Percentiles rank a stretch among this genome's conserved stretches.
These are phyloP conservation scores for Russula abietina DNA, from an alignment of 768 basidiomycete species.

Conservation along the genomic window DNA sequence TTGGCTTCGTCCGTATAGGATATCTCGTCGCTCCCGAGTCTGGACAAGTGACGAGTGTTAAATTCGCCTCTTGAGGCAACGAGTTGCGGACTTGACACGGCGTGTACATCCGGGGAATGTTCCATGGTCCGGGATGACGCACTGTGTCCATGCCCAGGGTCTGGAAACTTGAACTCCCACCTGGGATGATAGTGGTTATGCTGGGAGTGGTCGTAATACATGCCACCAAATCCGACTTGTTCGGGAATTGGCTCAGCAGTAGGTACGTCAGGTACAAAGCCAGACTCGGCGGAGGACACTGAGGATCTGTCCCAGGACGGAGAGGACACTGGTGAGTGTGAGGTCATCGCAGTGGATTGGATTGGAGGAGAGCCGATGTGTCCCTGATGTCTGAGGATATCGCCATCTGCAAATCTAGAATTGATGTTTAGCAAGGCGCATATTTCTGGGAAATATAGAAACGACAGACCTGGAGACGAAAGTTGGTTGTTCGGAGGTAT, in stretches of 20 bases:
- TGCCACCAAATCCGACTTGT: conserved; percentile 2
- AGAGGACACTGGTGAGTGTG: conserved; percentile 1
- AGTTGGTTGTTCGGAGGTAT: not conserved
- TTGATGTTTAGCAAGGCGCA: not conserved
- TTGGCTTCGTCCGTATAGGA: conserved; percentile 67
- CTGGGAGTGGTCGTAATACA: conserved; percentile 9
- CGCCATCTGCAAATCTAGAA: not conserved
- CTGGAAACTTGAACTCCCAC: conserved; percentile 3
- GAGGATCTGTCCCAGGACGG: conserved; percentile 14
- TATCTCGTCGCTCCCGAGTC: conserved; percentile 1
- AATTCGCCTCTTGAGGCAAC: conserved; percentile 3
- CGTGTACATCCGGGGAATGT: not conserved
- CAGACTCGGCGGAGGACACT: conserved; percentile 10
- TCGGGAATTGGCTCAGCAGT: not conserved
- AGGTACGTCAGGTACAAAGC: not conserved
- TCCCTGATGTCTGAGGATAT: conserved; percentile 2
- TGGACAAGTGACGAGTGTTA: not conserved
- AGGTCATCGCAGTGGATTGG: not conserved
- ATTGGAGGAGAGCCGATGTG: not conserved
- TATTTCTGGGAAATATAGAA: not conserved
- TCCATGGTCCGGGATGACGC: not conserved
- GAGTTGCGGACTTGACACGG: not conserved
- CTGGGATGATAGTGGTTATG: conserved; percentile 2
- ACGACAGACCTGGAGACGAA: conserved; percentile 6
- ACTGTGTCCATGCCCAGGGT: not conserved